Evolutionary conservation across 495 filamentous ascomycete genomes (phyloP).

Genomic region (Hyaloscypha bicolor): DNA sequence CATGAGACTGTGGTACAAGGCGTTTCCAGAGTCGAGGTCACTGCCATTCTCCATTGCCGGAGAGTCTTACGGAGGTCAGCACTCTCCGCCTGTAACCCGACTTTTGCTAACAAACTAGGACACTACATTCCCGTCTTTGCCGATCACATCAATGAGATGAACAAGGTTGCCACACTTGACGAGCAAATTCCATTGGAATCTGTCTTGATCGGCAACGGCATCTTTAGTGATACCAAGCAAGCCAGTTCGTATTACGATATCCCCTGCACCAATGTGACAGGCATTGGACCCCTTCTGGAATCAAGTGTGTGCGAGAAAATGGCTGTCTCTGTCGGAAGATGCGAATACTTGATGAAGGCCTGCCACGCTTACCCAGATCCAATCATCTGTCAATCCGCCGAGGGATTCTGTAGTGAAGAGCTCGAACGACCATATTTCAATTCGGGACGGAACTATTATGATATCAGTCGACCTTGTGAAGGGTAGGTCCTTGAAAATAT

Average conservation of each 20-base stretch:
- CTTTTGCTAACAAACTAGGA: constrained; percentile 35
- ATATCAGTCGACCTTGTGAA: constrained; percentile 65
- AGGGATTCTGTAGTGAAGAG: constrained; percentile 75
- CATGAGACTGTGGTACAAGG: constrained; percentile 40
- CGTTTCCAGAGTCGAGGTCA: constrained; percentile 40
- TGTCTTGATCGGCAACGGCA: constrained; percentile 71
- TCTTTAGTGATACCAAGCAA: constrained; percentile 70
- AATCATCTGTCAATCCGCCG: constrained; percentile 68
- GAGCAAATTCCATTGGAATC: constrained; percentile 76
- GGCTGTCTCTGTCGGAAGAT: constrained; percentile 68
- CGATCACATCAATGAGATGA: constrained; percentile 55
- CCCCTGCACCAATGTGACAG: constrained; percentile 65
- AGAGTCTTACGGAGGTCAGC: constrained; percentile 62
- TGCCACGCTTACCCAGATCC: constrained; percentile 70
- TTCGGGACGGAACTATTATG: constrained; percentile 72
- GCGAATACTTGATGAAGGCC: constrained; percentile 62
- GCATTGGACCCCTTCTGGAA: constrained; percentile 42
- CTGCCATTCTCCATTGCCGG: constrained; percentile 55
- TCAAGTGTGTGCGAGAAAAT: constrained; percentile 62
- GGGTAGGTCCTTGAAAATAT: constrained; percentile 25
- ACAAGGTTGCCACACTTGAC: constrained; percentile 63
- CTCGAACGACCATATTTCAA: constrained; percentile 69
- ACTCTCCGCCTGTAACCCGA: background rate
- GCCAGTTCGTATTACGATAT: constrained; percentile 54
- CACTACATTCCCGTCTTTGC: constrained; percentile 76